phyloP scores from a whole-genome alignment of 139 green algal species.

The Picochlorum sp. region DNA sequence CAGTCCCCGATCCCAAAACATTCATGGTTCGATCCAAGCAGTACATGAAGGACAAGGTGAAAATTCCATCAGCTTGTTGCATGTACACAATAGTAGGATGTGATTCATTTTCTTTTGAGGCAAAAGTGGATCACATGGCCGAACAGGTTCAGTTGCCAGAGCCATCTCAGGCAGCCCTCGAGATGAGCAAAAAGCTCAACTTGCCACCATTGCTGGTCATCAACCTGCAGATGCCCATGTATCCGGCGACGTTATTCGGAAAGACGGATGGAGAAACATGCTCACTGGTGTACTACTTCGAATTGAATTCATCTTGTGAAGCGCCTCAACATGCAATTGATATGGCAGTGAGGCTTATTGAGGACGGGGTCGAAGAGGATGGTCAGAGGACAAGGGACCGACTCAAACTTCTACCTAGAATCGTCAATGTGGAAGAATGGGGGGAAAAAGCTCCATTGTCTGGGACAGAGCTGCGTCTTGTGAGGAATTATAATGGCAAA shows the following conservation, averaged over 20 bases:
- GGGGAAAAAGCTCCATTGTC: slow-evolving; percentile 50
- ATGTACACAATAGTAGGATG: slow-evolving; percentile 64
- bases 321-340: slow-evolving; percentile 50
- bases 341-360: slow-evolving; percentile 59
- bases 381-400: slow-evolving; percentile 55
- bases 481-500: slow-evolving; percentile 81
- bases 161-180: slow-evolving; percentile 14
- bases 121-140: slow-evolving; percentile 67
- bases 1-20: slow-evolving; percentile 8
- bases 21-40: slow-evolving; percentile 21
- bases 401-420: slow-evolving; percentile 75
- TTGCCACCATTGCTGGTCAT: slow-evolving; percentile 71
- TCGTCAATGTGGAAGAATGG: slow-evolving; percentile 78
- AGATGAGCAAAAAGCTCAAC: slow-evolving; percentile 26
- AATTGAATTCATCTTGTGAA: slow-evolving; percentile 44
- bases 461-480: slow-evolving; percentile 52
- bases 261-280: slow-evolving; percentile 46
- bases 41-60: slow-evolving; percentile 44
- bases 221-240: slow-evolving; percentile 76
- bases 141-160: slow-evolving; percentile 53
- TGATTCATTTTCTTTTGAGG: slow-evolving; percentile 63
- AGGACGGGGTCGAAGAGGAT: slow-evolving; percentile 58
- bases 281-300: slow-evolving; percentile 73
- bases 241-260: slow-evolving; percentile 60
- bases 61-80: slow-evolving; percentile 33